phyloP scores from a whole-genome alignment of 805 yeast genomes.

The Candida berthetii region DNA sequence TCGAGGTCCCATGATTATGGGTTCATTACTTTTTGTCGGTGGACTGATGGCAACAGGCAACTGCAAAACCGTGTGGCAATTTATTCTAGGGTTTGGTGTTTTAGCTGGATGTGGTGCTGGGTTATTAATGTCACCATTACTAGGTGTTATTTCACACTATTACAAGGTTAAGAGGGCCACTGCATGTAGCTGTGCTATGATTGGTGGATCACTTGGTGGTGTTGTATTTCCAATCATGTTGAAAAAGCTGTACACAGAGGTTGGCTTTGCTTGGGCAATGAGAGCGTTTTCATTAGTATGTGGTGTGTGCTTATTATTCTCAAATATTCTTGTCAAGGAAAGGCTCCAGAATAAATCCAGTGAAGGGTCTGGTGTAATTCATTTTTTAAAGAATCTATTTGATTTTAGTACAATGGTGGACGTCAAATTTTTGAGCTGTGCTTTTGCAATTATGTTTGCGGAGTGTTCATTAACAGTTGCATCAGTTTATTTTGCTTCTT shows the following conservation, averaged over 20 bases:
- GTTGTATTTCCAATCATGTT: slow-evolving; percentile 49
- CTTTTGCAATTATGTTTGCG: slow-evolving; percentile 36
- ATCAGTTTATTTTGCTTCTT: slow-evolving; percentile 47
- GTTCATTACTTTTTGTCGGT: slow-evolving; percentile 38
- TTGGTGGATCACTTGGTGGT: slow-evolving; percentile 58
- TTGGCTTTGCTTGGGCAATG: slow-evolving; percentile 58
- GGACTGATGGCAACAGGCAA: slow-evolving; percentile 55
- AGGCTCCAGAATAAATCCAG: slow-evolving; percentile 27
- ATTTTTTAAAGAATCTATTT: slow-evolving; percentile 18
- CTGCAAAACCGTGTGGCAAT: slow-evolving; percentile 49
- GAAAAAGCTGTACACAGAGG: slow-evolving; percentile 37
- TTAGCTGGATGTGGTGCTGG: slow-evolving; percentile 56
- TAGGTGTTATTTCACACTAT: slow-evolving; percentile 63
- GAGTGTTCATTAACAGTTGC: slow-evolving; percentile 41
- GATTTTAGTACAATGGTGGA: slow-evolving; percentile 37
- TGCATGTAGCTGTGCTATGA: slow-evolving; percentile 44
- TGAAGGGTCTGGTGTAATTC: slow-evolving; percentile 18
- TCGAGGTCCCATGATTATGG: slow-evolving; percentile 33
- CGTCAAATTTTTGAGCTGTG: slow-evolving; percentile 32
- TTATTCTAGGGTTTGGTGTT: slow-evolving; percentile 53
- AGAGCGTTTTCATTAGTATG: slow-evolving; percentile 45
- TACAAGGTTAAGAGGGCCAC: slow-evolving; percentile 52
- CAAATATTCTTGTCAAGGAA: slow-evolving; percentile 34
- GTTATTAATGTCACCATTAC: slow-evolving; percentile 52
- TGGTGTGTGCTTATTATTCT: slow-evolving; percentile 27